phyloP scores from a whole-genome alignment of 306 rosid genomes.

The Rubus idaeus region DNA sequence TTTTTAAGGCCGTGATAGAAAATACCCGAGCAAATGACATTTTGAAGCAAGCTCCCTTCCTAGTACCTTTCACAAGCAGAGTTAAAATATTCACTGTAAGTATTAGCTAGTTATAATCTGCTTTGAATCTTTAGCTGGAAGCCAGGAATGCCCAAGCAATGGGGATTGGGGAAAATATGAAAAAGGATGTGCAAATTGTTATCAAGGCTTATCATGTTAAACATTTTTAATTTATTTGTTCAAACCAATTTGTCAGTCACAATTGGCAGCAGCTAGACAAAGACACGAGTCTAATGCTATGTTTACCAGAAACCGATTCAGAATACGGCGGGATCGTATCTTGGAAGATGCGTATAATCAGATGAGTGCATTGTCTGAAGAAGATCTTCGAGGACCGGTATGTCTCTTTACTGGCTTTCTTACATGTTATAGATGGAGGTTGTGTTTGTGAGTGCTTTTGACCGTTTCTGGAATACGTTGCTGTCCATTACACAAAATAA shows the following conservation, averaged over 20 bases:
- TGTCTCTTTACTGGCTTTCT: conserved; percentile 16
- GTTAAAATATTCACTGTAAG: conserved; percentile 92
- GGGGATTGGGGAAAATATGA: not conserved
- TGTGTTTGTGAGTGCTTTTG: conserved; percentile 6
- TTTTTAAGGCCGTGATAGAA: conserved; percentile 64
- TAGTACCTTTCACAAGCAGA: conserved; percentile 98
- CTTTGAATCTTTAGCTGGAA: conserved; percentile 20
- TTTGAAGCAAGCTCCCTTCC: conserved; percentile 88
- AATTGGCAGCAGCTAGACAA: conserved; percentile 83
- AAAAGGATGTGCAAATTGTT: not conserved
- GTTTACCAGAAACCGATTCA: conserved; percentile 77
- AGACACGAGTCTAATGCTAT: conserved; percentile 64
- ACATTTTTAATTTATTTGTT: conserved; percentile 5
- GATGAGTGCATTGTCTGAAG: conserved; percentile 92
- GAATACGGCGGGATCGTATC: conserved; percentile 85
- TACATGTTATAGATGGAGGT: conserved; percentile 4
- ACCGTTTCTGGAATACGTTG: not conserved
- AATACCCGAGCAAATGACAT: conserved; percentile 90
- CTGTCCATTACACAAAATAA: conserved; percentile 13
- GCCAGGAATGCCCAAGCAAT: not conserved
- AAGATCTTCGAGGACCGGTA: conserved; percentile 92
- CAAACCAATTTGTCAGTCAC: conserved; percentile 70
- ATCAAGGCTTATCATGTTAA: not conserved
- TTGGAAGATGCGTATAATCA: conserved; percentile 94
- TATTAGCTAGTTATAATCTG: conserved; percentile 19